Percentiles rank a stretch among this genome's conserved stretches.
Evolutionary conservation across 345 rosid genomes (phyloP).

Genomic region (Cardiospermum halicacabum): DNA sequence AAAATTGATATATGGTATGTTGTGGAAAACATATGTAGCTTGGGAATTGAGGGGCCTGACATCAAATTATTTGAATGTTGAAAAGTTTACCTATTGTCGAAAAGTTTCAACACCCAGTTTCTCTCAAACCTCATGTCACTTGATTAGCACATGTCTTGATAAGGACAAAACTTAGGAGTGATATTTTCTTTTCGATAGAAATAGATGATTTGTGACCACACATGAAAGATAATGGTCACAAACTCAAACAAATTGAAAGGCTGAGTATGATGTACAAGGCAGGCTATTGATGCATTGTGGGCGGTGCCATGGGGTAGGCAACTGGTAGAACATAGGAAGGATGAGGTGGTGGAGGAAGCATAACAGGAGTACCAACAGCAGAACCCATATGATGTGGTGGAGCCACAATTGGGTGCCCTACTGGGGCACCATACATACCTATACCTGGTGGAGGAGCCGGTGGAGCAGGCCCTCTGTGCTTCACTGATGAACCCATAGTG

Average conservation of each 20-base stretch:
- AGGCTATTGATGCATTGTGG: slow-evolving; percentile 53
- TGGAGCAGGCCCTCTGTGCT: slow-evolving; percentile 45
- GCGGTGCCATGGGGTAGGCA: slow-evolving; percentile 68
- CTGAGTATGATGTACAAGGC: not conserved
- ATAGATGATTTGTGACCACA: not conserved
- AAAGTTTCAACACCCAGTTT: not conserved
- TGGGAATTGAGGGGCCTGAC: no score
- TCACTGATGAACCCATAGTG: slow-evolving; percentile 30
- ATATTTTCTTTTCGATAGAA: not conserved
- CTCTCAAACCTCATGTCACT: not conserved
- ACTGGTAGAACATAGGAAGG: slow-evolving; percentile 63
- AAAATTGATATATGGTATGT: no score
- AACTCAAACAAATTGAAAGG: no score
- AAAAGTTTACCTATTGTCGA: not conserved
- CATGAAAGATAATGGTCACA: not conserved
- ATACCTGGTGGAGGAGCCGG: slow-evolving; percentile 43
- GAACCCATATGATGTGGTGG: slow-evolving; percentile 74
- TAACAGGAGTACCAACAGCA: slow-evolving; percentile 84
- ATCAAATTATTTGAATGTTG: no score
- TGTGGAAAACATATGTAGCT: no score
- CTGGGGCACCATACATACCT: slow-evolving; percentile 68
- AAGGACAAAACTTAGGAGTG: not conserved
- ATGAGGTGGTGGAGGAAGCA: slow-evolving; percentile 65
- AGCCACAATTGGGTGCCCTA: slow-evolving; percentile 67
- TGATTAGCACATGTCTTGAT: not conserved